phyloP scores from a whole-genome alignment of 139 green algal species.

The Marvania coccoides region DNA sequence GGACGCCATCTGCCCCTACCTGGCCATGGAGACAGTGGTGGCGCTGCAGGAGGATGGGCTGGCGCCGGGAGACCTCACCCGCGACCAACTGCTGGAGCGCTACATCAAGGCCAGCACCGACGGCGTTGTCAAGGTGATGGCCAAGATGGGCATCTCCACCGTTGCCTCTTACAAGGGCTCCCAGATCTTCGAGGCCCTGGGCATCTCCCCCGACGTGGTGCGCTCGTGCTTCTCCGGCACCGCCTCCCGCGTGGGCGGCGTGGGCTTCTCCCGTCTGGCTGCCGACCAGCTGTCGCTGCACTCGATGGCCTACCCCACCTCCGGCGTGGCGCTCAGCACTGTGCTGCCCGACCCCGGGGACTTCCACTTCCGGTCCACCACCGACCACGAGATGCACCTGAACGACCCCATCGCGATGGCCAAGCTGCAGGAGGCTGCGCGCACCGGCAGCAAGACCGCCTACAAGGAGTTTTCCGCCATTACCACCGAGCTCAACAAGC shows the following conservation, averaged over 20 bases:
- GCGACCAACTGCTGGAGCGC: constrained; percentile 48
- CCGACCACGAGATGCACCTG: constrained; percentile 76
- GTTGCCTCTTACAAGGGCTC: constrained; percentile 94
- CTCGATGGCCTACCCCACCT: constrained; percentile 47
- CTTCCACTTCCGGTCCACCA: constrained; percentile 65
- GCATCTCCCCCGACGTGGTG: constrained; percentile 73
- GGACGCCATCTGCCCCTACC: constrained; percentile 90
- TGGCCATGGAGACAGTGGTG: constrained; percentile 79
- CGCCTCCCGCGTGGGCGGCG: constrained; percentile 68
- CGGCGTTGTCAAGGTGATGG: constrained; percentile 73
- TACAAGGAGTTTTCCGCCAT: constrained; percentile 58
- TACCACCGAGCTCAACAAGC: constrained; percentile 67
- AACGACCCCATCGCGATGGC: constrained; percentile 89
- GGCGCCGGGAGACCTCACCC: constrained; percentile 36
- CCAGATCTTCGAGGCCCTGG: constrained; percentile 94
- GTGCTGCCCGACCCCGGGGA: constrained; percentile 67
- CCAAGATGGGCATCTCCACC: constrained; percentile 97
- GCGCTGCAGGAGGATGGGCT: constrained; percentile 69
- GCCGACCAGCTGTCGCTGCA: constrained; percentile 69
- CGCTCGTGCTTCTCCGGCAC: constrained; percentile 83
- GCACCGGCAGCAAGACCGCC: constrained; percentile 29
- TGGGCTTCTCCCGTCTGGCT: constrained; percentile 50
- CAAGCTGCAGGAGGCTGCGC: constrained; percentile 72
- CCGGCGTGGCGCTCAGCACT: constrained; percentile 35
- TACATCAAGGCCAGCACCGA: constrained; percentile 74